Base-by-base conservation (phyloP, 768 basidiomycete genomes). In the Pholiota molesta region DNA sequence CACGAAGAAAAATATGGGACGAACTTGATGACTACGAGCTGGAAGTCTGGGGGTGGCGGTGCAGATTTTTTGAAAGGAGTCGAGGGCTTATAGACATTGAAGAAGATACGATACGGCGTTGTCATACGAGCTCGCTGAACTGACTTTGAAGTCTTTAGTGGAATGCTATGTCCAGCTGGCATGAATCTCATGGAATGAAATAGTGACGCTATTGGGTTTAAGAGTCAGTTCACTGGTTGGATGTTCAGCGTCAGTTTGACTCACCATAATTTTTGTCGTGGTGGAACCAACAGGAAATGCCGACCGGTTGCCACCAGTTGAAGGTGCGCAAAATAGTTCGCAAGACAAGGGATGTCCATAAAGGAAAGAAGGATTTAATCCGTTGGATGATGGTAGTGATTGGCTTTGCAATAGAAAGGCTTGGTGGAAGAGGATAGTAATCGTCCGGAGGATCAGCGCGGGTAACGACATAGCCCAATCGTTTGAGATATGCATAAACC, bases 401-500 rank as follows among this genome's bases (percentile, higher is more conserved):
- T n/a, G 67, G 39, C 17, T 39, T 65, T 16, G 61, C 40, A 58
- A 59, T 62, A 29, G 63, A 44, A 59, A 54, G 60, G 33, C 68
- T 62, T 54, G 83, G 74, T 35, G 89, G 81, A 6, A 70, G 64
- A 16, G 80, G 81, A 82, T 89, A 91, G 16, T 79, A 78, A 0
- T 77, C 60, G 6, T 79, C 80, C 5, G 88, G 90, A 5, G 86
- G 82, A 5, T 81, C 78, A 0, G 93, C 79, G n/a, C 97, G 85
- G 44, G 87, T 92, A 10, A 99, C 86, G 11, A 87, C 83, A 74
- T 97, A 99, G 14, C 97, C 97, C 40, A 99, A 78, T 17, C 97
- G 87, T 69, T 90, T 94, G 33, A 99, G 82, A 74, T 97, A 95
- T 0, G 97, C 86, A 69, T 91, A 99, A 21, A 97, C 93, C 96